Base-by-base conservation (phyloP, 345 rosid species). In the Pseudoturritis turrita region DNA sequence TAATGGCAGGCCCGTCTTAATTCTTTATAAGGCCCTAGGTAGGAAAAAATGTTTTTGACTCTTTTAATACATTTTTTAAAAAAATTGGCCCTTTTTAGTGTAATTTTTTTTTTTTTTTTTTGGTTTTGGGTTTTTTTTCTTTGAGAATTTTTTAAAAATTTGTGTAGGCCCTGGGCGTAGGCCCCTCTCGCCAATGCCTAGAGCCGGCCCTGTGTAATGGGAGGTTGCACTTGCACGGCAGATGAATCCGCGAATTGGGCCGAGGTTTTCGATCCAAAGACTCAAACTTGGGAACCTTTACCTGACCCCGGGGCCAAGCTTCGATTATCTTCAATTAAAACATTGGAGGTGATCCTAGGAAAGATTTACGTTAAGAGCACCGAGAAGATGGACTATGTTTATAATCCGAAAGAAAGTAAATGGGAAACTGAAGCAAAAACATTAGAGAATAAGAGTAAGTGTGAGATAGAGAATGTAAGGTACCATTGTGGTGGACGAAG, bases 1-100 rank as follows among this genome's bases (percentile, higher is more conserved):
- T 88, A 19, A 79, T 87, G 28, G 56, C 56, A 46, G 69, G 56
- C n/a, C n/a, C n/a, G n/a, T n/a, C n/a, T n/a, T n/a, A n/a, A n/a
- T n/a, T n/a, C n/a, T n/a, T n/a, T n/a, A n/a, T n/a, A n/a, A n/a
- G n/a, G n/a, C n/a, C n/a, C n/a, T n/a, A n/a, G n/a, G n/a, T n/a
- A n/a, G n/a, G n/a, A n/a, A n/a, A n/a, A n/a, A n/a, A n/a, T n/a
- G n/a, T n/a, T n/a, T n/a, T n/a, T n/a, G n/a, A n/a, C n/a, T n/a
- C n/a, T n/a, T n/a, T n/a, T n/a, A n/a, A n/a, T n/a, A n/a, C n/a
- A n/a, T n/a, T n/a, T n/a, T n/a, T n/a, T n/a, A n/a, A n/a, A n/a
- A n/a, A n/a, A n/a, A n/a, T n/a, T n/a, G n/a, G n/a, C n/a, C n/a
- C n/a, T n/a, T n/a, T n/a, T n/a, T n/a, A n/a, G n/a, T n/a, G n/a